Percentiles rank a stretch among this genome's conserved stretches.
Conservation (phyloP, 305 asterid genomes). For the Rubia tinctorum region DNA sequence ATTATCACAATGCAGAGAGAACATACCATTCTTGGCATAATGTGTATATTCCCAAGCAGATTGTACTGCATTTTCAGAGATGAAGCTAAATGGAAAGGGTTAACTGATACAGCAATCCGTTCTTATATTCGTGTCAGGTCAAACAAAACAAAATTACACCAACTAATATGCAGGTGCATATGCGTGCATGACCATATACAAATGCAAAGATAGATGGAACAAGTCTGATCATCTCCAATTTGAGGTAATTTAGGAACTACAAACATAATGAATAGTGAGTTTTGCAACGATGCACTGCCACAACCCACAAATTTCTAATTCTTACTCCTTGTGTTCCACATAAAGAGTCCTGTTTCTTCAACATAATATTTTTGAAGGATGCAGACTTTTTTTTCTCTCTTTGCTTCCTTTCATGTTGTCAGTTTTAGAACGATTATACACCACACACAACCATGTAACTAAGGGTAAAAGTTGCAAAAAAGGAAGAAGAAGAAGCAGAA, state of each 20-base stretch:
- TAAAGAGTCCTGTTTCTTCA: too few species aligned
- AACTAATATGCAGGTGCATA: neutral
- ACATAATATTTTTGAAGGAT: too few species aligned
- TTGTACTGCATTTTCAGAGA: neutral
- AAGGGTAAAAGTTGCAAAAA: too few species aligned
- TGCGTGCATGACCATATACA: neutral
- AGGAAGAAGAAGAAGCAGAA: too few species aligned
- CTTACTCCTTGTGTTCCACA: too few species aligned
- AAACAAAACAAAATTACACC: neutral
- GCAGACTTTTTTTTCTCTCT: too few species aligned
- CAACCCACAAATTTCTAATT: neutral
- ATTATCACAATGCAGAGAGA: neutral
- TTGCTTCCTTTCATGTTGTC: too few species aligned
- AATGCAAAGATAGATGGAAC: neutral
- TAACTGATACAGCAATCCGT: neutral
- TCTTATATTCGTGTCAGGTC: neutral
- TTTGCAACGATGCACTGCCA: neutral
- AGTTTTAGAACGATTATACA: too few species aligned
- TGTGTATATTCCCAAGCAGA: constrained; percentile 1
- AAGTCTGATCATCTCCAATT: neutral
- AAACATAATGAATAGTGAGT: neutral
- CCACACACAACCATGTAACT: too few species aligned
- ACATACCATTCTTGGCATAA: neutral
- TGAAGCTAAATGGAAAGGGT: neutral
- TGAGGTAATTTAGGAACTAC: neutral